Conservation (phyloP, 2,329 filamentous ascomycete genomes). For the Acrodontium crateriforme region DNA sequence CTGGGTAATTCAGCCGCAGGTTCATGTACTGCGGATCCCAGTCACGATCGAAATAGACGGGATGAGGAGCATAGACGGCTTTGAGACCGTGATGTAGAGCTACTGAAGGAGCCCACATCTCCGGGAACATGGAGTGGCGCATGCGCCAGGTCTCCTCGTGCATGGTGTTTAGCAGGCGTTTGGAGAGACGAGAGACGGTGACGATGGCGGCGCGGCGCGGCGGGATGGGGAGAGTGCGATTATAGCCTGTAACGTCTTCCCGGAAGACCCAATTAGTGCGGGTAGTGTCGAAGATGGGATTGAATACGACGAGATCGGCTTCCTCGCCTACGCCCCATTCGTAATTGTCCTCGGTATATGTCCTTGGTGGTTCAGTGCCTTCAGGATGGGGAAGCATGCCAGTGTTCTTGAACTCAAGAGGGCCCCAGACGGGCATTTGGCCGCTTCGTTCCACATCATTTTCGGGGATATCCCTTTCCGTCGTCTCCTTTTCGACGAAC, state of each 20-base stretch:
- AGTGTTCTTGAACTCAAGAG: slow-evolving; percentile 29
- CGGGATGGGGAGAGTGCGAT: slow-evolving; percentile 39
- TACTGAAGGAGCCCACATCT: slow-evolving; percentile 65
- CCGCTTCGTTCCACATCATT: slow-evolving; percentile 37
- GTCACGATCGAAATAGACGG: slow-evolving; percentile 64
- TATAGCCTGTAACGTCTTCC: slow-evolving; percentile 55
- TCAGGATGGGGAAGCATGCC: slow-evolving; percentile 45
- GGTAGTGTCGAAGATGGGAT: slow-evolving; percentile 65
- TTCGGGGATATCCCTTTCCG: slow-evolving; percentile 33
- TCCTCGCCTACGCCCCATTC: slow-evolving; percentile 65
- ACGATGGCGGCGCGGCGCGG: slow-evolving; percentile 66
- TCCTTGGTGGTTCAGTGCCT: slow-evolving; percentile 49
- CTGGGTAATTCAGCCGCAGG: slow-evolving; percentile 35
- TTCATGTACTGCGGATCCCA: slow-evolving; percentile 42
- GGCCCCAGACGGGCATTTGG: slow-evolving; percentile 52
- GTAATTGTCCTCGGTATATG: slow-evolving; percentile 50
- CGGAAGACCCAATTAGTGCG: slow-evolving; percentile 61
- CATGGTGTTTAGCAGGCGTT: slow-evolving; percentile 59
- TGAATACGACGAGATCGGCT: slow-evolving; percentile 59
- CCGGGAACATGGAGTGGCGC: slow-evolving; percentile 59
- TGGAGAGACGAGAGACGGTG: slow-evolving; percentile 61
- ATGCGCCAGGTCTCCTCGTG: slow-evolving; percentile 60
- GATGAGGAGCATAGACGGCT: slow-evolving; percentile 64
- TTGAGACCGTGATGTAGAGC: slow-evolving; percentile 67
- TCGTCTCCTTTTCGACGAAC: slow-evolving; percentile 46